These are phyloP conservation scores for Xerocomus minutiporus DNA, from an alignment of 1,284 basidiomycete species.

Conservation along the genomic window DNA sequence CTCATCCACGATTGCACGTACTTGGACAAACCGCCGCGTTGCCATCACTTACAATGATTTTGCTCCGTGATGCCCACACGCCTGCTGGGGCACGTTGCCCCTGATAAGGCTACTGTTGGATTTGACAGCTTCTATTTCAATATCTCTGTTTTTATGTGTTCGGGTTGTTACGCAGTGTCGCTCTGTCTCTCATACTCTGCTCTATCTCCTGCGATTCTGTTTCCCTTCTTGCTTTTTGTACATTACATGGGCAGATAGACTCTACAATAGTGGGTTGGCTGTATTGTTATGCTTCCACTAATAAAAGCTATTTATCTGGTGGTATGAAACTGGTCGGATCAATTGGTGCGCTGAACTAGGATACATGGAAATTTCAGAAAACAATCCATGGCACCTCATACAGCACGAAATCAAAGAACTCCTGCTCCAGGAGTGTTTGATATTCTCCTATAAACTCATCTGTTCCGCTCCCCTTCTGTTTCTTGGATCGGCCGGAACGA, in stretches of 20 bases:
- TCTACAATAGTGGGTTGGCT: conserved; percentile 48
- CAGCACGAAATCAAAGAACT: conserved; percentile 90
- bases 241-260: conserved; percentile 38
- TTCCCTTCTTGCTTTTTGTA: conserved; percentile 30
- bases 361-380: conserved; percentile 35
- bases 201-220: conserved; percentile 21
- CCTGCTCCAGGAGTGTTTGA: conserved; percentile 86
- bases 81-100: conserved; percentile 9
- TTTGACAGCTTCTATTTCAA: conserved; percentile 19
- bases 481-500: conserved; percentile 46
- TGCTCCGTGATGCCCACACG: conserved; percentile 12
- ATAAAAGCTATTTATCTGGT: conserved; percentile 31
- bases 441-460: conserved; percentile 85
- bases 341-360: not conserved
- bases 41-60: conserved; percentile 13
- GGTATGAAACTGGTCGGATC: conserved; percentile 7
- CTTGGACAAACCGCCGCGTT: conserved; percentile 20
- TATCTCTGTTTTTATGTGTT: conserved; percentile 16
- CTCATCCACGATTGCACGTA: conserved; percentile 15
- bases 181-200: conserved; percentile 18
- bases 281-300: conserved; percentile 51
- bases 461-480: conserved; percentile 35
- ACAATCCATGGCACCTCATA: conserved; percentile 83
- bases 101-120: conserved; percentile 16
- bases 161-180: conserved; percentile 24